phyloP scores from a whole-genome alignment of 768 basidiomycete genomes.

The Astraeus odoratus region DNA sequence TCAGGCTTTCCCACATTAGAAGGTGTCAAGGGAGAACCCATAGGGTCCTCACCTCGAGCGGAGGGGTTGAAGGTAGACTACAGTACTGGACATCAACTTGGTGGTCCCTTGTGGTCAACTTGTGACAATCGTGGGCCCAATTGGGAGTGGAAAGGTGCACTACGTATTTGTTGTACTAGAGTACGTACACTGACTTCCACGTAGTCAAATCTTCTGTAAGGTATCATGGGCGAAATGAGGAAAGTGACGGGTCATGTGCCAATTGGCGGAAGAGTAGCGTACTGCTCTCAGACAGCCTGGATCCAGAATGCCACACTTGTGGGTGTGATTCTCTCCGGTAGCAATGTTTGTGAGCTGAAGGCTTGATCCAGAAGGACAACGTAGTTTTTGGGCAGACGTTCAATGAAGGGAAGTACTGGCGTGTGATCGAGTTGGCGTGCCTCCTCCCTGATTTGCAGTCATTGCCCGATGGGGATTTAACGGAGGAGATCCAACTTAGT shows the following conservation, averaged over 20 bases:
- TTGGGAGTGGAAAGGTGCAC: slow-evolving; percentile 56
- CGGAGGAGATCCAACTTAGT: slow-evolving; percentile 43
- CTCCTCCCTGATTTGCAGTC: slow-evolving; percentile 58
- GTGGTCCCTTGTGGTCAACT: slow-evolving; percentile 48
- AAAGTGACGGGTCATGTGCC: slow-evolving; percentile 41
- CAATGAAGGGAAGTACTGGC: slow-evolving; percentile 63
- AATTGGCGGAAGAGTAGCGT: slow-evolving; percentile 60
- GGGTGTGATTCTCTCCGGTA: no score
- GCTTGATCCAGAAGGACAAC: slow-evolving; percentile 46
- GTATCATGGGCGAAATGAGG: slow-evolving; percentile 68
- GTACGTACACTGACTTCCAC: not conserved
- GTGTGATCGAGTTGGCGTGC: slow-evolving; percentile 48
- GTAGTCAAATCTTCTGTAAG: slow-evolving; percentile 50
- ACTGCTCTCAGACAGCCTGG: slow-evolving; percentile 72
- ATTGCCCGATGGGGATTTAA: slow-evolving; percentile 64
- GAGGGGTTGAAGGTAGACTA: no score
- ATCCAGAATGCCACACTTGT: slow-evolving; percentile 66
- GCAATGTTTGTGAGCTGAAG: no score
- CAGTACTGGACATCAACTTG: slow-evolving; percentile 48
- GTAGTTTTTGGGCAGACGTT: slow-evolving; percentile 59
- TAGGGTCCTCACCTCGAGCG: no score
- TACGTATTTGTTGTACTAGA: not conserved
- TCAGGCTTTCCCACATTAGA: no score
- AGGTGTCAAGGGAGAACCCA: no score
- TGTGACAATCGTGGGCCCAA: slow-evolving; percentile 58